Evolutionary conservation across 176 grass and related monocot genomes (phyloP).

Genomic region (Raddia distichophylla): DNA sequence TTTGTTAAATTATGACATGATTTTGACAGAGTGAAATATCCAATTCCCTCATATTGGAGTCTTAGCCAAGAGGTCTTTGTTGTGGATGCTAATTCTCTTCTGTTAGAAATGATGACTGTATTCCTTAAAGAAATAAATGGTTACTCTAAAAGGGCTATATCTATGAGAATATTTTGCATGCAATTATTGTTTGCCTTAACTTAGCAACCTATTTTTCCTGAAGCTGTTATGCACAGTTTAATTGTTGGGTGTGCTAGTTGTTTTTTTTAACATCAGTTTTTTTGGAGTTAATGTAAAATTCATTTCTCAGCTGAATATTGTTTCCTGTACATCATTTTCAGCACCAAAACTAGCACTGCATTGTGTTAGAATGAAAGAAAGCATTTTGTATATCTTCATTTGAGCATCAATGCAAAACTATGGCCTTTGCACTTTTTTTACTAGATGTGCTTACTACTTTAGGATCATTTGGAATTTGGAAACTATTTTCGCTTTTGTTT

Average conservation of each 20-base stretch:
- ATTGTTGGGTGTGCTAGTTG: neutral
- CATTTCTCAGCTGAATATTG: neutral
- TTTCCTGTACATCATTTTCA: constrained; percentile 17
- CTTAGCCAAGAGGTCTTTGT: neutral
- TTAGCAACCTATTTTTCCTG: constrained; percentile 25
- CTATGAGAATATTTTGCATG: constrained; percentile 19
- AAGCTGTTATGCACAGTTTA: neutral
- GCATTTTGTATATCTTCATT: neutral
- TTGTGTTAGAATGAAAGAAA: neutral
- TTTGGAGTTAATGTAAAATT: constrained; percentile 20
- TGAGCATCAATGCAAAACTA: constrained; percentile 1
- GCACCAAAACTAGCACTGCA: neutral
- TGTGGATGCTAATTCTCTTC: neutral
- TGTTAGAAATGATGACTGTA: constrained; percentile 16
- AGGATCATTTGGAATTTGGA: neutral
- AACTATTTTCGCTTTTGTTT: constrained; percentile 32
- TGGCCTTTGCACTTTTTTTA: neutral
- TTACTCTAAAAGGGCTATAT: neutral
- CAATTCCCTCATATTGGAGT: constrained; percentile 24
- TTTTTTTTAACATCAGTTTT: neutral
- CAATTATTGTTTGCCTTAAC: neutral
- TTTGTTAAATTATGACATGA: constrained; percentile 22
- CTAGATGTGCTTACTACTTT: neutral
- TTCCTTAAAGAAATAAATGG: too few species aligned
- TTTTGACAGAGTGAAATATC: neutral